Conservation (phyloP, 1,284 basidiomycete genomes). For the Cutaneotrichosporon sp. region DNA sequence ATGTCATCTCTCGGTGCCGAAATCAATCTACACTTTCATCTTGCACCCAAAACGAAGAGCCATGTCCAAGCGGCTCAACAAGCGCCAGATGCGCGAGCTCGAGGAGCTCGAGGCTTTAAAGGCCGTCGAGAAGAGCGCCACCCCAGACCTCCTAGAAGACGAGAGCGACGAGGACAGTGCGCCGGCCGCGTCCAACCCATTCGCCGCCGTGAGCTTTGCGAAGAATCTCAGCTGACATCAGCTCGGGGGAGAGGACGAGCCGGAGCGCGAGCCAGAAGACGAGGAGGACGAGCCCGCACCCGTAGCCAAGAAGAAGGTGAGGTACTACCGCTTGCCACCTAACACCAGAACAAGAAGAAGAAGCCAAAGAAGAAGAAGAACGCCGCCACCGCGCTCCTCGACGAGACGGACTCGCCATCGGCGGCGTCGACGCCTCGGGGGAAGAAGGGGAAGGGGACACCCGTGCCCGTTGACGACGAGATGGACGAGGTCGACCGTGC, state of each 20-base stretch:
- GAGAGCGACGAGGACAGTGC: slow-evolving; percentile 27
- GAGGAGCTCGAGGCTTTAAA: slow-evolving; percentile 62
- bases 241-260: slow-evolving; percentile 27
- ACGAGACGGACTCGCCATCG: slow-evolving; percentile 20
- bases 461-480: slow-evolving; percentile 53
- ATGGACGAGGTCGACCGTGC: slow-evolving; percentile 80
- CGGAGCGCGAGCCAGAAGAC: slow-evolving; percentile 31
- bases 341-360: slow-evolving; percentile 53
- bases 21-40: neutral
- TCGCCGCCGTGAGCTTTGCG: slow-evolving; percentile 60
- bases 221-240: neutral
- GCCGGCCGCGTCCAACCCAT: slow-evolving; percentile 51
- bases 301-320: slow-evolving; percentile 41
- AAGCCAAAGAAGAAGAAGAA: slow-evolving; percentile 47
- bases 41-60: neutral
- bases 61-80: slow-evolving; percentile 62
- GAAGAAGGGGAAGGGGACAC: slow-evolving; percentile 54
- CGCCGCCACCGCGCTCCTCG: slow-evolving; percentile 11
- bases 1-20: neutral
- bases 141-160: slow-evolving; percentile 20
- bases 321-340: slow-evolving; percentile 7
- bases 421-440: slow-evolving; percentile 52
- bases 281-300: slow-evolving; percentile 34
- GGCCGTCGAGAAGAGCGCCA: slow-evolving; percentile 38
- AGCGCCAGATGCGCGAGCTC: slow-evolving; percentile 78